Percentiles rank a stretch among this genome's conserved stretches.
Conservation (phyloP, 108 stramenopile genomes). For the Fistulifera pelliculosa region DNA sequence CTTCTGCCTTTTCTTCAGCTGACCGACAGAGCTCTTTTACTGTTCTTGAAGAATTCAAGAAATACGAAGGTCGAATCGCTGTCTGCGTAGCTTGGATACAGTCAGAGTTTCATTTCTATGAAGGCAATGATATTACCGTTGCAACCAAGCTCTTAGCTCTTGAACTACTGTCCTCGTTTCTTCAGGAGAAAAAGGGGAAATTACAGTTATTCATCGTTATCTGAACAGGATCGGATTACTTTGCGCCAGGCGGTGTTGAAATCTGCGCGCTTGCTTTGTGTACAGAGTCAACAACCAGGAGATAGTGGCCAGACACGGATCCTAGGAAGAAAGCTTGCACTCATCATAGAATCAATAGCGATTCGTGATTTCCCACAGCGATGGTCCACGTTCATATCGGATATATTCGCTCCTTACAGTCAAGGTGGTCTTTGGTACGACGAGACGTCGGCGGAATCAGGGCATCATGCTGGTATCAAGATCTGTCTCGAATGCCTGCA, state of each 20-base stretch:
- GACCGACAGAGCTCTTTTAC: conserved; percentile 59
- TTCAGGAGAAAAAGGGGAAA: conserved; percentile 20
- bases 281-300: neutral
- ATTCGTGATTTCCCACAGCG: conserved; percentile 81
- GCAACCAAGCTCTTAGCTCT: conserved; percentile 70
- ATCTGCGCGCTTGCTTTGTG: conserved; percentile 39
- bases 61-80: conserved; percentile 51
- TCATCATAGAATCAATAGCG: conserved; percentile 56
- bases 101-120: conserved; percentile 14
- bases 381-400: conserved; percentile 66
- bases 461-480: conserved; percentile 37
- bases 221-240: conserved; percentile 47
- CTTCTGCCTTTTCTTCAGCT: conserved; percentile 26
- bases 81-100: conserved; percentile 41
- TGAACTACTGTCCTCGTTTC: conserved; percentile 45
- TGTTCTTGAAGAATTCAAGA: conserved; percentile 66
- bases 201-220: conserved; percentile 36
- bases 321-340: conserved; percentile 61
- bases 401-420: conserved; percentile 40
- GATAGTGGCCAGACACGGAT: conserved; percentile 26
- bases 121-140: conserved; percentile 47
- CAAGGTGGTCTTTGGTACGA: conserved; percentile 41
- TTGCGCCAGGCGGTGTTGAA: conserved; percentile 52
- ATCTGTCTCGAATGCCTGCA: conserved; percentile 70
- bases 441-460: conserved; percentile 4